Evolutionary conservation across 225 moss, liverwort and hornwort species (phyloP), one percentile per base, ranked within the genome.

Genomic region (Sphagnum tenellum): DNA sequence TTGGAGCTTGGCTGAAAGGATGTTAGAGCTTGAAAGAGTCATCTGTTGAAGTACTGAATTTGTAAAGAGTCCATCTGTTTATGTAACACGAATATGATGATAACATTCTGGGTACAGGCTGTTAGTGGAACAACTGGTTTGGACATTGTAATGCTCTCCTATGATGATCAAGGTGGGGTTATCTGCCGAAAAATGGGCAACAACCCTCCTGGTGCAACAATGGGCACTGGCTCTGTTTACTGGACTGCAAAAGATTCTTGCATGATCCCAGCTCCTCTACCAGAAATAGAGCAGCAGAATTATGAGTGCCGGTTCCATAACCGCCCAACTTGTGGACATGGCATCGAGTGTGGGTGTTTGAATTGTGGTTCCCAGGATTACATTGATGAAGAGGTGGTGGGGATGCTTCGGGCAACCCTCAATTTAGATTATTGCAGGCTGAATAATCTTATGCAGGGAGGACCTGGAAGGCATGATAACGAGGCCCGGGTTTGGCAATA

Each of bases 401-500:
- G 68, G 46, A 84, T 91, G 89, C 82, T 95, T 12, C 84, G 86
- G 77, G 82, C 79, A 10, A 78, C 76, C 49, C 73, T 75, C 7
- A 82, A 77, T 60, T 44, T 67, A 58, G 81, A 78, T 12, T 72
- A 83, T 47, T 71, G 69, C 44, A 82, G 79, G 12, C 63, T 75
- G 70, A 73, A 75, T 65, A 66, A 70, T 61, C 11, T 72, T 3
- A 12, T 73, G 44, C 67, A 49, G 29, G 29, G 29, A 29, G 29
- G 29, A 29, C 57, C 69, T 44, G 73, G 74, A 56, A 73, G 59
- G 45, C 72, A 77, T 55, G 69, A 70, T 12, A 64, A 72, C 5
- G 83, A 73, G 64, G 89, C 84, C 51, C 80, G 94, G 56, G 88
- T 95, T 69, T 95, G 94, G 94, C 94, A 80, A 70, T 95, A 95